phyloP scores from a whole-genome alignment of 2,329 filamentous ascomycete genomes.

The Cytospora piceicola region DNA sequence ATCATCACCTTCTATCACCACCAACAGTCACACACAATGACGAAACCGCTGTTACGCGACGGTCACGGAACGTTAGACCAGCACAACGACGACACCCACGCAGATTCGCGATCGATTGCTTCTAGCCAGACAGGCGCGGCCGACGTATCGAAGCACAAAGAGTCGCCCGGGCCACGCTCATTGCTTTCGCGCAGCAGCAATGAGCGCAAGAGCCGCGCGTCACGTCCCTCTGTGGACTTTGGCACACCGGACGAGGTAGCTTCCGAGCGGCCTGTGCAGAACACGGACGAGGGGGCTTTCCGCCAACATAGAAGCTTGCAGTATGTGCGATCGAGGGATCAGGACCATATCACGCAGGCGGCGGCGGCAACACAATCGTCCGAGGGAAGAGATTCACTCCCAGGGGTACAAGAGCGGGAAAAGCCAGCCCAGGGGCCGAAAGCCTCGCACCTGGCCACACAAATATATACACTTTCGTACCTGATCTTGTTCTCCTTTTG shows the following conservation, averaged over 20 bases:
- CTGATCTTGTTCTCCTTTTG: constrained; percentile 83
- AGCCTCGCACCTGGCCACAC: constrained; percentile 57
- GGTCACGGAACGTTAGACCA: constrained; percentile 19
- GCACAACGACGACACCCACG: neutral
- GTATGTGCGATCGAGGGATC: constrained; percentile 36
- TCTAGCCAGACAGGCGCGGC: neutral
- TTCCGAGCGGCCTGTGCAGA: constrained; percentile 33
- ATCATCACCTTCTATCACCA: constrained; percentile 6
- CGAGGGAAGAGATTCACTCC: neutral
- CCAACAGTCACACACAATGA: constrained; percentile 19
- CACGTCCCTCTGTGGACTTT: constrained; percentile 31
- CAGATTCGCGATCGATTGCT: constrained; percentile 8
- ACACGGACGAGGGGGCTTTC: constrained; percentile 39
- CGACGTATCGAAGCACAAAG: neutral
- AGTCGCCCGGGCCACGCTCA: neutral
- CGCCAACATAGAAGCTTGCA: constrained; percentile 45
- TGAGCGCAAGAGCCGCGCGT: constrained; percentile 6
- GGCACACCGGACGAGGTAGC: constrained; percentile 36
- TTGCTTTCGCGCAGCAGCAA: neutral
- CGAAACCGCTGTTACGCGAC: constrained; percentile 11
- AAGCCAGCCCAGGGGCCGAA: neutral
- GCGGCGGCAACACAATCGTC: constrained; percentile 1
- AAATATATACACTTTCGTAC: constrained; percentile 76
- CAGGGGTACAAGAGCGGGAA: constrained; percentile 6
- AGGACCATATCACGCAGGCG: constrained; percentile 30